Evolutionary conservation across 768 basidiomycete species (phyloP), one percentile per base, ranked within the genome.

Genomic region (Lepiota venenata): DNA sequence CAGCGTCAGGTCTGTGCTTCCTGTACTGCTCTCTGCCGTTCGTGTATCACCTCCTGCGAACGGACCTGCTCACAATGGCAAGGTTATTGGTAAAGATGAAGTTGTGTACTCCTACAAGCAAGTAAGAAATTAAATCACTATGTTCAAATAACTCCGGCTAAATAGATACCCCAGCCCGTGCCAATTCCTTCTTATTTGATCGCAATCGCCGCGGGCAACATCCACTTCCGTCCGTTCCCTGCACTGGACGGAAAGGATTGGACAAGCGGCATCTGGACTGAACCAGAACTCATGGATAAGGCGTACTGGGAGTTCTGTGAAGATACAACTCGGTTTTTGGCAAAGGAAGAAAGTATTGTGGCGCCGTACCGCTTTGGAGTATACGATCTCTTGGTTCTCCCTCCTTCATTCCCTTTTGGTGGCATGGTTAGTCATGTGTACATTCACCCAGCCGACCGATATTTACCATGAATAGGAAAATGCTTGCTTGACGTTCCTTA

Each of bases 151-250:
- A 21, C 7, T 37, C 40, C 21, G 32, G 39, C 47, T 46, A 37
- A 36, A 18, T 41, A 18, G 36, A 1, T 6, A 47, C 8, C 62
- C 2, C 45, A 98, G 91, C 83, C 81, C 5, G 80, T 91, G 16
- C 83, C 90, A 3, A 93, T 98, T 55, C 91, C 96, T 1, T 84
- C 88, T 1, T 98, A 98, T 65, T 75, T 98, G n/a, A 78, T 98
- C 47, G 96, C 96, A 2, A 87, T 98, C 50, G 95, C 95, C 0
- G 78, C 82, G 0, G 95, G 94, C 1, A 87, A 96, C 64, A 70
- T 97, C 2, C 77, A 74, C 18, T 95, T 94, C 69, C 81, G 75
- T 10, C 63, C 82, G 0, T 92, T 94, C 65, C 71, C 78, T 2
- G 69, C 72, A 29, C 69, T 78, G 9, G 68, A 80, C 35, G 88